A percentile compares a stretch with the other conserved stretches of the same genome.
Conservation (phyloP, 139 green algal genomes). For the Tetraselmis chui region DNA sequence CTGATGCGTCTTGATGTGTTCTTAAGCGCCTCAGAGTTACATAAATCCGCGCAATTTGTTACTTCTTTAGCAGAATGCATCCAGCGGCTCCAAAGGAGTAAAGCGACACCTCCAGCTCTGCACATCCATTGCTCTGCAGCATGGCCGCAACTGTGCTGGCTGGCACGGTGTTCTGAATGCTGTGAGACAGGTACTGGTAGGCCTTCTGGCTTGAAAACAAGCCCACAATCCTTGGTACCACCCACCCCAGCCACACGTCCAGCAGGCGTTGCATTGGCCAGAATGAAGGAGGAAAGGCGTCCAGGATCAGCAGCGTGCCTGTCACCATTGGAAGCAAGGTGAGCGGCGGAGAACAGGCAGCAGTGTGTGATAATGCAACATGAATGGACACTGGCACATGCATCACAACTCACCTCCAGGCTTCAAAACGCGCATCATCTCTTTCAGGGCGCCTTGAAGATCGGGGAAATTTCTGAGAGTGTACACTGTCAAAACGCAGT, state of each 20-base stretch:
- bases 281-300: conserved; percentile 16
- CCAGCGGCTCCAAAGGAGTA: conserved; percentile 10
- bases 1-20: too few species aligned
- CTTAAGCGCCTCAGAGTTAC: too few species aligned
- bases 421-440: conserved; percentile 17
- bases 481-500: conserved; percentile 19
- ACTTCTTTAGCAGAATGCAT: conserved; percentile 3
- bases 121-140: neutral
- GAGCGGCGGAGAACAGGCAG: too few species aligned
- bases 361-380: too few species aligned
- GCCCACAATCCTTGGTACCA: conserved; percentile 7
- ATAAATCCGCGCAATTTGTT: too few species aligned
- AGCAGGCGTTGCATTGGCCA: conserved; percentile 1
- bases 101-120: neutral
- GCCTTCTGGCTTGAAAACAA: conserved; percentile 12
- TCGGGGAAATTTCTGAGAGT: conserved; percentile 22
- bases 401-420: conserved; percentile 11
- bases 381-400: neutral
- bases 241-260: conserved; percentile 6
- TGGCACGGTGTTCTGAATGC: neutral
- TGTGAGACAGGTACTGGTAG: conserved; percentile 16
- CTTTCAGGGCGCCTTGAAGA: neutral
- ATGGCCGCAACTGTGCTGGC: neutral
- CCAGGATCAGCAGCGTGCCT: conserved; percentile 14
- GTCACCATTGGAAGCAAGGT: neutral